These are phyloP conservation scores for Globisporangium canariense DNA, from an alignment of 352 stramenopile species.

Conservation along the genomic window DNA sequence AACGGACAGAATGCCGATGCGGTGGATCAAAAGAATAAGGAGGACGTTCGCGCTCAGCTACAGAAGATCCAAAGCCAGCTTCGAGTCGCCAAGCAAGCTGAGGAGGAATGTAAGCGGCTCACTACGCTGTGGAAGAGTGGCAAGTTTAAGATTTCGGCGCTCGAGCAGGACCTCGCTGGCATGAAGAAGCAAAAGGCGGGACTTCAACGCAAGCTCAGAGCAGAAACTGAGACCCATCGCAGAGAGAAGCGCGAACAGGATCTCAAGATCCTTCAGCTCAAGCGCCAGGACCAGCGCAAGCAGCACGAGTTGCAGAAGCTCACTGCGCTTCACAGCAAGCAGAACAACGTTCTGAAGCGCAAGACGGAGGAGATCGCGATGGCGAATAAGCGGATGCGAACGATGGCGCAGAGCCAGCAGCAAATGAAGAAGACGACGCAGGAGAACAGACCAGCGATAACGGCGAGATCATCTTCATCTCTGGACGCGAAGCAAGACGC, in stretches of 20 bases:
- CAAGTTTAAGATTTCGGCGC: conserved; percentile 41
- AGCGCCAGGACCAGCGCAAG: conserved; percentile 56
- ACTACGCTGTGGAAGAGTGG: conserved; percentile 31
- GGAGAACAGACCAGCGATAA: conserved; percentile 13
- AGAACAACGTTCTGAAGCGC: conserved; percentile 48
- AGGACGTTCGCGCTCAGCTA: conserved; percentile 23
- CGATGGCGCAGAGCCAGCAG: conserved; percentile 27
- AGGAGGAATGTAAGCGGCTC: conserved; percentile 37
- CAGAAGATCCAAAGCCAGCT: conserved; percentile 29
- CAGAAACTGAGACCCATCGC: conserved; percentile 35
- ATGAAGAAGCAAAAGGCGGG: conserved; percentile 47
- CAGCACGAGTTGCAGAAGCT: conserved; percentile 57
- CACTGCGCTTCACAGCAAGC: conserved; percentile 33
- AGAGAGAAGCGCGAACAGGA: conserved; percentile 43
- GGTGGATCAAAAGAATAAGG: background rate
- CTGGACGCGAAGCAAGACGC: background rate
- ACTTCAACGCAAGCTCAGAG: conserved; percentile 36
- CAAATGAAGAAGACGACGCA: conserved; percentile 23
- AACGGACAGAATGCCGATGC: conserved; percentile 6
- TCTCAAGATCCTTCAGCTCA: conserved; percentile 48
- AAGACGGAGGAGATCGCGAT: conserved; percentile 49
- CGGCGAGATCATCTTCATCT: background rate
- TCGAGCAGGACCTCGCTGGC: conserved; percentile 41
- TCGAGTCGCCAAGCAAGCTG: conserved; percentile 30
- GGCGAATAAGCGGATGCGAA: conserved; percentile 44